These are phyloP conservation scores for Morella rubra DNA, from an alignment of 306 rosid genomes.

Conservation along the genomic window DNA sequence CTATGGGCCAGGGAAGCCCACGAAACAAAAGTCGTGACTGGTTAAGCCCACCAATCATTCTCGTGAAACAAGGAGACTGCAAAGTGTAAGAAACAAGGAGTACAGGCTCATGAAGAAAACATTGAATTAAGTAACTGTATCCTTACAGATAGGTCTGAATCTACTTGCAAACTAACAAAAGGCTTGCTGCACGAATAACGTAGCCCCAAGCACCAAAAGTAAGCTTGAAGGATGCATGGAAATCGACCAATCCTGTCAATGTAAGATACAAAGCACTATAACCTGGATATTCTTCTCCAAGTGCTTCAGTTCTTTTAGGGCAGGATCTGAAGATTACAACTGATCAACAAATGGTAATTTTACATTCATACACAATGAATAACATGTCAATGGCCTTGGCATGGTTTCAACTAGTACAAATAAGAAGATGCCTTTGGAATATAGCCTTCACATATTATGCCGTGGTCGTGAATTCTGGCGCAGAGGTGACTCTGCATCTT, in stretches of 20 bases:
- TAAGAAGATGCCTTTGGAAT: slow-evolving; percentile 25
- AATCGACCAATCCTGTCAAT: background rate
- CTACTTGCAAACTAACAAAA: background rate
- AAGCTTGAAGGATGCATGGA: background rate
- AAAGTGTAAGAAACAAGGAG: background rate
- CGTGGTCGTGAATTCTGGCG: slow-evolving; percentile 37
- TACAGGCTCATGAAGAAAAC: background rate
- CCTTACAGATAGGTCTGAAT: background rate
- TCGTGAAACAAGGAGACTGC: too few species aligned
- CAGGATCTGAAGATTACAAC: slow-evolving; percentile 37
- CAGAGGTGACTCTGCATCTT: slow-evolving; percentile 38
- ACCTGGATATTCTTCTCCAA: slow-evolving; percentile 16
- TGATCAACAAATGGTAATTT: slow-evolving; percentile 46
- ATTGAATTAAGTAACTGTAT: background rate
- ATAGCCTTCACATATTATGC: slow-evolving; percentile 40
- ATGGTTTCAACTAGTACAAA: slow-evolving; percentile 40
- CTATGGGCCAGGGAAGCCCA: too few species aligned
- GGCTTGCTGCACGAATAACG: background rate
- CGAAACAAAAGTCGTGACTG: too few species aligned
- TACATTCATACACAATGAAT: slow-evolving; percentile 59
- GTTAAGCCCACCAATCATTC: too few species aligned
- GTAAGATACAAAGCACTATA: background rate
- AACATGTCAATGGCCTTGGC: slow-evolving; percentile 33
- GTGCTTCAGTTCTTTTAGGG: slow-evolving; percentile 31
- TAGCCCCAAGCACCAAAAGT: background rate